Base-by-base conservation (phyloP, 129 eudicot species). In the Escallonia herrerae region DNA sequence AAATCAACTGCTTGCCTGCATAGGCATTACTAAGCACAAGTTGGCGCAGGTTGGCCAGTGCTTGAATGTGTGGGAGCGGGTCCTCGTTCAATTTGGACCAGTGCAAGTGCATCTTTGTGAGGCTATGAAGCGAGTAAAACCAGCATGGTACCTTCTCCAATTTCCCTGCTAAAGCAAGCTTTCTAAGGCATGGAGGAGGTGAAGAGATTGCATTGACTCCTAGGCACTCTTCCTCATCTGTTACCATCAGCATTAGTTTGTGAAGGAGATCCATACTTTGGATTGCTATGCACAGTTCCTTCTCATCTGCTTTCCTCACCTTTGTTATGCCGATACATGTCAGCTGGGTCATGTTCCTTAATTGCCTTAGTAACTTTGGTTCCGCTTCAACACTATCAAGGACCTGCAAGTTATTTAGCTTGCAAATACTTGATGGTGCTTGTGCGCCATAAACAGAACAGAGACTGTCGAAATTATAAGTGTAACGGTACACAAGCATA, bases 191-290 rank as follows among this genome's bases (percentile, higher is more conserved):
- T 8, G 61, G 12, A 38, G 63, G 63, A 40, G 15, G n/a, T 6
- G 8, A 2, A 8, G 45, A 9, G 8, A 58, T n/a, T 5, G 63
- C 15, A 13, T 58, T 13, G 5, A 58, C 8, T 38, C 44, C 13
- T 2, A 58, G 63, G 63, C 3, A 7, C 14, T 58, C 63, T 8
- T 58, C 43, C 63, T 58, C 63, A 58, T 58, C 12, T 3, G 63
- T 38, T 58, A 9, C 45, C 63, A 58, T 39, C 38, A 58, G 11
- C 4, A 58, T 13, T 10, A 58, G 43, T 15, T 58, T 1, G 15
- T 13, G 47, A 40, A 58, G 63, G 43, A 40, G 45, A 14, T 58
- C 12, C 46, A 58, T 8, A 4, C 38, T 40, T 10, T 11, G n/a
- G n/a, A 58, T 58, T 58, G 63, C 38, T 4, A 15, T 37, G 8